A percentile compares a stretch with the other conserved stretches of the same genome.
These are phyloP conservation scores for Capillidium heterosporum DNA, from an alignment of 371 early-diverging fungal genomes.

Conservation along the genomic window DNA sequence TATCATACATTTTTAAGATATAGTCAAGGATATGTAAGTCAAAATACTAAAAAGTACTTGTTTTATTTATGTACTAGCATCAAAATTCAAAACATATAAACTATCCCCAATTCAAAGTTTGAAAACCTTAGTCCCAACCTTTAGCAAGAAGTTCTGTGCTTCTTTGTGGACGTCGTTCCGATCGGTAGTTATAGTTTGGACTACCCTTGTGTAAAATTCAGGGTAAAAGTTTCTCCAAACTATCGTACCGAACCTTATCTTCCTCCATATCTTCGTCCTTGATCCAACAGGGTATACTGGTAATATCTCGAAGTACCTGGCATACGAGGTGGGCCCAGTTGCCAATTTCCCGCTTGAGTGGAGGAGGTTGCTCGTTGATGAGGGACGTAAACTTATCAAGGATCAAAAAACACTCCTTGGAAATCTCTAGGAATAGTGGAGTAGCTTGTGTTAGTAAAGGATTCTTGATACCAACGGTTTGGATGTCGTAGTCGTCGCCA, in stretches of 20 bases:
- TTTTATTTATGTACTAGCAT: too few relatives aligned
- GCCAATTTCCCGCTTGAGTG: neutral
- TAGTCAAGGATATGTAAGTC: too few relatives aligned
- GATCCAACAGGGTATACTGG: neutral
- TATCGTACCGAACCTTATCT: neutral
- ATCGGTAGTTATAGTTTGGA: neutral
- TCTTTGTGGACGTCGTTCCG: neutral
- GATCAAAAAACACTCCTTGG: neutral
- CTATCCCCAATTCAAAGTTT: too few relatives aligned
- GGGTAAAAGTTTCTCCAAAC: neutral
- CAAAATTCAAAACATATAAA: too few relatives aligned
- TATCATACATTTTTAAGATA: too few relatives aligned
- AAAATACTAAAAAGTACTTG: too few relatives aligned
- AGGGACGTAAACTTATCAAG: neutral
- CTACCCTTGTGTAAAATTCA: neutral
- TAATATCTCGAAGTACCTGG: neutral
- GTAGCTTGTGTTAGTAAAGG: too few relatives aligned
- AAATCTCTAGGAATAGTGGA: neutral
- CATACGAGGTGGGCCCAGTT: neutral
- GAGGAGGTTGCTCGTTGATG: neutral
- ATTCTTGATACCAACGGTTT: too few relatives aligned
- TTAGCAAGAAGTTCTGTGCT: neutral
- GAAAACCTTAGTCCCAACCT: neutral
- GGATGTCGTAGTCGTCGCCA: constrained; percentile 15
- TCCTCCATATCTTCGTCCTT: neutral